Evolutionary conservation across 1,139 yeast species (phyloP).

Genomic region (Martiniozyma asiatica): DNA sequence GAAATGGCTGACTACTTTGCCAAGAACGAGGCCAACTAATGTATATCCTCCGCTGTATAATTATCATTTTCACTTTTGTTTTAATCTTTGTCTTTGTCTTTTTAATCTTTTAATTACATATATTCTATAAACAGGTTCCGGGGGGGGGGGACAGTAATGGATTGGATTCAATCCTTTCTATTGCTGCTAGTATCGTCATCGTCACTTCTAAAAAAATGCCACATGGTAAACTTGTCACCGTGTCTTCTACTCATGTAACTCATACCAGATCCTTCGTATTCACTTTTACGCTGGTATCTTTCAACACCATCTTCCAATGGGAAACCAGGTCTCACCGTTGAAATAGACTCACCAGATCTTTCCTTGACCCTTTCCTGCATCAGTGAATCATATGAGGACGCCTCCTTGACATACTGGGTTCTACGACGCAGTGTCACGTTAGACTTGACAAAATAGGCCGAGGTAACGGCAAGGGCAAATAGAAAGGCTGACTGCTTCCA

Average conservation of each 20-base stretch:
- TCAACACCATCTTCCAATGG: constrained; percentile 22
- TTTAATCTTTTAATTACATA: too few relatives aligned
- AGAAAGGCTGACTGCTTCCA: constrained; percentile 23
- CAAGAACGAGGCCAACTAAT: too few relatives aligned
- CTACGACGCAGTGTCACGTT: constrained; percentile 24
- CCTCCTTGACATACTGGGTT: constrained; percentile 22
- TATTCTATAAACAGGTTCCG: neutral
- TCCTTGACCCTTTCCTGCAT: constrained; percentile 14
- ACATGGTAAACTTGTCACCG: constrained; percentile 27
- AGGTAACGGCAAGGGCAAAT: constrained; percentile 18
- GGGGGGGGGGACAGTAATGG: too few relatives aligned
- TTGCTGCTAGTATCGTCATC: constrained; percentile 3
- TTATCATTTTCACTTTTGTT: too few relatives aligned
- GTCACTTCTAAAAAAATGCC: constrained; percentile 12
- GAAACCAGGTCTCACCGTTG: constrained; percentile 32
- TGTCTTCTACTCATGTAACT: constrained; percentile 40
- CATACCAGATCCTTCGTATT: constrained; percentile 55
- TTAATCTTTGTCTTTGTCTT: too few relatives aligned
- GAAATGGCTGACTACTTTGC: constrained; percentile 63
- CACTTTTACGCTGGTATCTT: constrained; percentile 35
- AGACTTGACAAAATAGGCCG: constrained; percentile 23
- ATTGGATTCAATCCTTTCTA: neutral
- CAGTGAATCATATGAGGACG: constrained; percentile 22
- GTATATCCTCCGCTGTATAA: too few relatives aligned
- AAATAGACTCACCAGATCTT: constrained; percentile 17